Percentiles rank a stretch among this genome's conserved stretches.
Evolutionary conservation across 2,329 filamentous ascomycete species (phyloP).

Genomic region (Helotiales sp.): DNA sequence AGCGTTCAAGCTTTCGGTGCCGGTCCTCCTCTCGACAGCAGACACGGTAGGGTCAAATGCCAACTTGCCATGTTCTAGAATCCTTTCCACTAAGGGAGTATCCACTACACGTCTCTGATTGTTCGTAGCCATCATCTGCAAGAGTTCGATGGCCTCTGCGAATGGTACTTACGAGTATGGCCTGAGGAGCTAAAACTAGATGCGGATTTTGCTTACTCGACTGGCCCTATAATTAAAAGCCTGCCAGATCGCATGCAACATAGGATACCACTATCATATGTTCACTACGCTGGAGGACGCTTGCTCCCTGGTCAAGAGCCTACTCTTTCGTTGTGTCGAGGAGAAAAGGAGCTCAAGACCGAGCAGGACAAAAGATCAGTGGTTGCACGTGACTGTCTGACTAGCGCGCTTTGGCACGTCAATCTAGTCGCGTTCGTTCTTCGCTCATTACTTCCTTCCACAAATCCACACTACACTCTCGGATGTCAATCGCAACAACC

Average conservation of each 20-base stretch:
- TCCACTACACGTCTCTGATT: slow-evolving; percentile 10
- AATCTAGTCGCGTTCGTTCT: background rate
- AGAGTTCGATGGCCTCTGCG: background rate
- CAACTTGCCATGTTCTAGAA: slow-evolving; percentile 30
- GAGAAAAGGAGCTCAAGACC: background rate
- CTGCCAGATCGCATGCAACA: background rate
- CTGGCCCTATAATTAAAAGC: background rate
- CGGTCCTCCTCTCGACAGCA: slow-evolving; percentile 15
- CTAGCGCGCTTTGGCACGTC: slow-evolving; percentile 11
- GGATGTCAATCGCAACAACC: slow-evolving; percentile 29
- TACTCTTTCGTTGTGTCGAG: background rate
- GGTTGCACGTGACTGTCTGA: background rate
- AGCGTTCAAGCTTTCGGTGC: slow-evolving; percentile 22
- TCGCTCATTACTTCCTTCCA: slow-evolving; percentile 4
- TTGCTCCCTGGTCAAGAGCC: background rate
- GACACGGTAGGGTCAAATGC: slow-evolving; percentile 32
- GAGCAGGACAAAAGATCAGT: background rate
- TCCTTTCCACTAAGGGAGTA: slow-evolving; percentile 30
- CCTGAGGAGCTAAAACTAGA: background rate
- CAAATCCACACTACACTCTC: slow-evolving; percentile 28
- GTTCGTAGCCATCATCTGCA: slow-evolving; percentile 2
- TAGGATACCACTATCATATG: background rate
- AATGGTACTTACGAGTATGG: background rate
- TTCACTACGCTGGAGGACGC: too few species aligned
- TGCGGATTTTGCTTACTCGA: background rate